Evolutionary conservation across 129 eudicot species (phyloP).

Genomic region (Ambrosia artemisiifolia): DNA sequence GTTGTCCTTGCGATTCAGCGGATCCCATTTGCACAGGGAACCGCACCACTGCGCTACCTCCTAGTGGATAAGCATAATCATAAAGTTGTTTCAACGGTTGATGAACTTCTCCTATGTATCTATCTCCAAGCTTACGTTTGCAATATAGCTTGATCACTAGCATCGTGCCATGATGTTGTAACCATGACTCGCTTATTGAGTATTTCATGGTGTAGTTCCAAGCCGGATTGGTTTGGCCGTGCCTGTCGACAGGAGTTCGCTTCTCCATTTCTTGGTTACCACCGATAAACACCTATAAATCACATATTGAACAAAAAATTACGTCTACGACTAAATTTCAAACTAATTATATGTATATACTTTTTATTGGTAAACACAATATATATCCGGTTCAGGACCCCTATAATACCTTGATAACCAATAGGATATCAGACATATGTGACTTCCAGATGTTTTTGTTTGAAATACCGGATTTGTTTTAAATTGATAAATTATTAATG

Average conservation of each 20-base stretch:
- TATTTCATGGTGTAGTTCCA: slow-evolving; percentile 51
- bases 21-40: slow-evolving; percentile 52
- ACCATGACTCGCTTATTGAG: slow-evolving; percentile 34
- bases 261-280: slow-evolving; percentile 32
- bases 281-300: slow-evolving; percentile 35
- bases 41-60: slow-evolving; percentile 43
- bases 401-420: too few species aligned
- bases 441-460: too few species aligned
- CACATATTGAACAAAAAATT: not conserved
- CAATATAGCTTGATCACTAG: slow-evolving; percentile 56
- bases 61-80: slow-evolving; percentile 32
- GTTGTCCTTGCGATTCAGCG: slow-evolving; percentile 45
- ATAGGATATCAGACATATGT: too few species aligned
- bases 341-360: too few species aligned
- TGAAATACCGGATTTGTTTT: too few species aligned
- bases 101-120: slow-evolving; percentile 60
- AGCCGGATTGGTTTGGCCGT: slow-evolving; percentile 46
- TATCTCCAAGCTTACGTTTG: slow-evolving; percentile 53
- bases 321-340: too few species aligned
- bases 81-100: slow-evolving; percentile 50
- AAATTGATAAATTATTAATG: too few species aligned
- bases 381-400: too few species aligned
- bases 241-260: slow-evolving; percentile 44
- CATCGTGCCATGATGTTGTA: slow-evolving; percentile 34
- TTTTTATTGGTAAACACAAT: too few species aligned